Base-by-base conservation (phyloP, 2,329 filamentous ascomycete species). In the Nannizzia gypsea region DNA sequence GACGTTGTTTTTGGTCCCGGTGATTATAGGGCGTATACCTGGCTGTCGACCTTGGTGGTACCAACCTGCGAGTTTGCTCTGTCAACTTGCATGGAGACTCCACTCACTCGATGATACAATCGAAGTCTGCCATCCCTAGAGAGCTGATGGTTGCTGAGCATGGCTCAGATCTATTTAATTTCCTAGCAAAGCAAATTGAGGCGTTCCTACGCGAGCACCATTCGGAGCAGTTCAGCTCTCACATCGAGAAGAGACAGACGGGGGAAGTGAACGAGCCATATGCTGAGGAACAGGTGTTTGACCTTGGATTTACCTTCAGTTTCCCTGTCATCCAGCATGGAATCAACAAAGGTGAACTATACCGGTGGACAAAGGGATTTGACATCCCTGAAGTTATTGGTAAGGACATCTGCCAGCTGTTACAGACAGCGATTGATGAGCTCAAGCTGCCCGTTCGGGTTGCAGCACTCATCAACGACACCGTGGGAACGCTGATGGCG, bases 321-420 rank as follows among this genome's bases (percentile, higher is more conserved):
- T 99, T 97, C 77, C 93, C 93, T 2, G 91, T 97, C 42, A 84
- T 95, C 71, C 93, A 99, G 73, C 80, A 88, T 61, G 91, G 90
- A 42, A 96, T 99, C 72, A 97, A 97, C 80, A 92, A 90, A 76
- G 93, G 93, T 63, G 87, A 86, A 60, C 80, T 99, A 59, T 93
- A 96, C 74, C 85, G 93, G 67, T 99, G 93, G 93, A 99, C 93
- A 61, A 99, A 99, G 78, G 93, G 93, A 58, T 99, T 96, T 71
- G 90, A 97, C 71, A 97, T 99, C 66, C 82, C 85, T n/a, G 93
- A 97, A 71, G 89, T 91, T 0, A 75, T 99, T 61, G 93, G 92
- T 67, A 88, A 96, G 75, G 93, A 99, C 72, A 91, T 99, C 34
- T 99, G 93, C 73, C 86, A 84, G 46, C 78, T 99, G 63, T 81